Evolutionary conservation across 441 rosid species (phyloP).

Genomic region (Hura crepitans): DNA sequence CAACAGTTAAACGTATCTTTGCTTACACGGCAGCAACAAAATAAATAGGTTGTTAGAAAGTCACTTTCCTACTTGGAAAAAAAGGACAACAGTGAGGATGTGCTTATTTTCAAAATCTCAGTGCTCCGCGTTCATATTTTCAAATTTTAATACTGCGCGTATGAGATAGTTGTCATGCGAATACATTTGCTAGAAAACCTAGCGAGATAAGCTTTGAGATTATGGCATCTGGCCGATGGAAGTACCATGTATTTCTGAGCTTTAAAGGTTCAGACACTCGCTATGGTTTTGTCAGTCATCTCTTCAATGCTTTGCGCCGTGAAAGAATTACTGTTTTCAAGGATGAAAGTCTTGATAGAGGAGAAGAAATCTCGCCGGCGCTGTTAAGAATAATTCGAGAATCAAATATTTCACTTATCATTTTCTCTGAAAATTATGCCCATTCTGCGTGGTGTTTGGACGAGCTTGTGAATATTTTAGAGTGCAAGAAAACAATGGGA

Average conservation of each 20-base stretch:
- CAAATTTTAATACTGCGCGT: too few species aligned
- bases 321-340: background rate
- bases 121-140: too few species aligned
- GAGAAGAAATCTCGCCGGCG: conserved; percentile 5
- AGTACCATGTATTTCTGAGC: conserved; percentile 2
- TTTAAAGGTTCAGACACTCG: background rate
- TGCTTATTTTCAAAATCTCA: too few species aligned
- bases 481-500: background rate
- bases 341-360: background rate
- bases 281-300: background rate
- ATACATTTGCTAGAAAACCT: too few species aligned
- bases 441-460: conserved; percentile 22
- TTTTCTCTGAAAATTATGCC: conserved; percentile 33
- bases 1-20: too few species aligned
- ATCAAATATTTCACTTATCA: conserved; percentile 15
- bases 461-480: conserved; percentile 33
- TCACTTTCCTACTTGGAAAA: too few species aligned
- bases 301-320: background rate
- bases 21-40: too few species aligned
- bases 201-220: too few species aligned
- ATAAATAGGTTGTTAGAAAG: too few species aligned
- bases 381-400: conserved; percentile 15
- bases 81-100: too few species aligned
- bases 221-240: too few species aligned
- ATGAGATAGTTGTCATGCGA: too few species aligned